These are phyloP conservation scores for Plectosphaerella plurivora DNA, from an alignment of 2,329 filamentous ascomycete genomes.

Conservation along the genomic window DNA sequence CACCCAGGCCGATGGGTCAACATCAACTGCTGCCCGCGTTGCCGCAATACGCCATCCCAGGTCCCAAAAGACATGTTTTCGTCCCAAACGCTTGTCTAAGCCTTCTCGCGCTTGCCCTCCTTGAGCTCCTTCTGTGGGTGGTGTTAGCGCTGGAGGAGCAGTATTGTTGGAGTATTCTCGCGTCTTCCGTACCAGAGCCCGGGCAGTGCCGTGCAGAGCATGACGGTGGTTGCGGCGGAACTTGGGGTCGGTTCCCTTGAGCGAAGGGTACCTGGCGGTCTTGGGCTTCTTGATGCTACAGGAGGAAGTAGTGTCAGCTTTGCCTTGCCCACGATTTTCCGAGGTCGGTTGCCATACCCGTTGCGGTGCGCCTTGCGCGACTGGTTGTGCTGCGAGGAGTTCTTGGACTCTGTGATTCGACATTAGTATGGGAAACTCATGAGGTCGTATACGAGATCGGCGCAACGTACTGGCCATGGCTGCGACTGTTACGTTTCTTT, in stretches of 20 bases:
- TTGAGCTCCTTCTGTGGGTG: slow-evolving; percentile 83
- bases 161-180: neutral
- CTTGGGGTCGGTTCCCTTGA: slow-evolving; percentile 99
- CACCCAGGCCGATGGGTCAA: no score
- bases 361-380: slow-evolving; percentile 98
- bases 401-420: slow-evolving; percentile 84
- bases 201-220: slow-evolving; percentile 98
- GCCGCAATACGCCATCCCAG: no score
- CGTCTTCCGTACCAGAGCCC: slow-evolving; percentile 73
- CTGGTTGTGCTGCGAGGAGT: slow-evolving; percentile 99
- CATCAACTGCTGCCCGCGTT: no score
- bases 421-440: neutral
- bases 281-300: slow-evolving; percentile 99
- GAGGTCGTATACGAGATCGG: no score
- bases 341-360: slow-evolving; percentile 62
- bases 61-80: no score
- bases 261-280: slow-evolving; percentile 96
- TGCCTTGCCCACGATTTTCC: neutral
- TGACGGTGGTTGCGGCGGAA: slow-evolving; percentile 99
- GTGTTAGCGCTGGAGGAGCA: slow-evolving; percentile 24
- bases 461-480: slow-evolving; percentile 35
- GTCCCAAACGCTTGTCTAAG: slow-evolving; percentile 42
- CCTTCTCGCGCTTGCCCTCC: slow-evolving; percentile 89
- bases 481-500: slow-evolving; percentile 16
- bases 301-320: neutral